Percentiles rank a stretch among this genome's conserved stretches.
Conservation (phyloP, 495 filamentous ascomycete species). For the Penicillium daleae region DNA sequence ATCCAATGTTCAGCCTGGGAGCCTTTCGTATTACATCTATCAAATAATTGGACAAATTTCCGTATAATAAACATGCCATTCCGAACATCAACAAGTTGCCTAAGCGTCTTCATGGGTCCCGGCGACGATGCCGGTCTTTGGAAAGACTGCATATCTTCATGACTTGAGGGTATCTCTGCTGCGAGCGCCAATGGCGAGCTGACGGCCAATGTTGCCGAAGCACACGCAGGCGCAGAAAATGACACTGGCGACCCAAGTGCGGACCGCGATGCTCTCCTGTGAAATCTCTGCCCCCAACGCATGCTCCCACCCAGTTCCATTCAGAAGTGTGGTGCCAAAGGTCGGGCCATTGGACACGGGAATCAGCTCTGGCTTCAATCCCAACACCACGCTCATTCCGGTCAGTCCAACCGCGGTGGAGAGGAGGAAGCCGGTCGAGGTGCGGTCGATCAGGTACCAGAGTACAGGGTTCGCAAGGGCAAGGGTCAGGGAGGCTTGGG, state of each 20-base stretch:
- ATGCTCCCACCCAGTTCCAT: constrained; percentile 41
- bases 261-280: constrained; percentile 76
- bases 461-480: constrained; percentile 91
- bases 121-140: not conserved
- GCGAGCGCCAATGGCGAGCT: constrained; percentile 60
- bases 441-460: constrained; percentile 95
- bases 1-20: not conserved
- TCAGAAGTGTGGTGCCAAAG: constrained; percentile 31
- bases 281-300: constrained; percentile 60
- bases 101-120: not conserved
- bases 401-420: constrained; percentile 69
- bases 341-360: constrained; percentile 59
- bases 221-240: constrained; percentile 93
- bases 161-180: constrained; percentile 26
- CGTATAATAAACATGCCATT: not conserved
- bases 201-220: constrained; percentile 92
- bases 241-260: constrained; percentile 88
- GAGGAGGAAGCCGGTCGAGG: constrained; percentile 78
- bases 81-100: not conserved
- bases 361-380: constrained; percentile 75
- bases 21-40: constrained; percentile 23
- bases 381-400: constrained; percentile 73
- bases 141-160: constrained; percentile 16
- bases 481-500: constrained; percentile 88
- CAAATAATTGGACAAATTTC: constrained; percentile 10